Evolutionary conservation across 352 stramenopile species (phyloP).

Genomic region (Pythium aquatile): DNA sequence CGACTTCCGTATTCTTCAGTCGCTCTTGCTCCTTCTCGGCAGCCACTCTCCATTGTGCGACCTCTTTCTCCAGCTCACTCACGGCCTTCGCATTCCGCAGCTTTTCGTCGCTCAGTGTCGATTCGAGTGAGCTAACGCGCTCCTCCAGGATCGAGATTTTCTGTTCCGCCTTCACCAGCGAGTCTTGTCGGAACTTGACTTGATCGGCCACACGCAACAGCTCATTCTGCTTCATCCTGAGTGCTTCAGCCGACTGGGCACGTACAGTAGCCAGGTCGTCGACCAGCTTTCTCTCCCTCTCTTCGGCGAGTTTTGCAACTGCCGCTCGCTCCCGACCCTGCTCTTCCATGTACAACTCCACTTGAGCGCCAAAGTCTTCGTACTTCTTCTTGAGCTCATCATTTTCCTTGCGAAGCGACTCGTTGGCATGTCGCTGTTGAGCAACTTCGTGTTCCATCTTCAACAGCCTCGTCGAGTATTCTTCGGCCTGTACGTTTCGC

Average conservation of each 20-base stretch:
- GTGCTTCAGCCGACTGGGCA: conserved; percentile 37
- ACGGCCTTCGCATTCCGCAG: conserved; percentile 37
- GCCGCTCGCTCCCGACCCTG: conserved; percentile 32
- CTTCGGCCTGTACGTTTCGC: conserved; percentile 41
- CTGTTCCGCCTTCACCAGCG: conserved; percentile 47
- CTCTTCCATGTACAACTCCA: conserved; percentile 77
- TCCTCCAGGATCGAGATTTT: conserved; percentile 45
- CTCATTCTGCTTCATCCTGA: conserved; percentile 59
- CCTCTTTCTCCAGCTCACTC: conserved; percentile 52
- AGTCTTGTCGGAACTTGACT: conserved; percentile 59
- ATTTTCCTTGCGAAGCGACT: conserved; percentile 44
- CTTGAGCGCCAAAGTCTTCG: conserved; percentile 67
- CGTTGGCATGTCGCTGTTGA: conserved; percentile 36
- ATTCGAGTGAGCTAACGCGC: conserved; percentile 29
- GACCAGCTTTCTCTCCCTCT: conserved; percentile 36
- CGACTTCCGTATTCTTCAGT: conserved; percentile 25
- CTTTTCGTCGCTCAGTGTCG: conserved; percentile 44
- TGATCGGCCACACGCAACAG: conserved; percentile 47
- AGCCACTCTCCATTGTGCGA: conserved; percentile 39
- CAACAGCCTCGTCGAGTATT: conserved; percentile 48
- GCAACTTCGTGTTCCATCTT: conserved; percentile 50
- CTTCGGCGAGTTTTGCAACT: conserved; percentile 21
- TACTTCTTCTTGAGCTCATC: conserved; percentile 64
- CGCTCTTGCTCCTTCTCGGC: conserved; percentile 61
- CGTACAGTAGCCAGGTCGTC: conserved; percentile 39